Base-by-base conservation (phyloP, 306 rosid genomes). In the Datisca glomerata region DNA sequence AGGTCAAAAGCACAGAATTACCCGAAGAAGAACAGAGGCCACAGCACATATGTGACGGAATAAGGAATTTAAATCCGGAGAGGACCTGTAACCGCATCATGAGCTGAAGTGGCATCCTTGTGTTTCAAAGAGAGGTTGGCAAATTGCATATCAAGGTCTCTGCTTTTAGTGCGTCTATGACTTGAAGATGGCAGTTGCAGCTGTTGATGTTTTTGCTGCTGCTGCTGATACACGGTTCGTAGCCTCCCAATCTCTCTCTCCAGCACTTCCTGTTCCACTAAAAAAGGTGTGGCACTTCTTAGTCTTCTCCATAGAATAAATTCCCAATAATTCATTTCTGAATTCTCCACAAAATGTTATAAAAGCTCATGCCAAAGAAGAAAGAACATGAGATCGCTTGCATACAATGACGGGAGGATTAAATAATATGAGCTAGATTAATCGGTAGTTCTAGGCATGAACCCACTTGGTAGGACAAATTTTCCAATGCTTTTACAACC, bases 191-290 rank as follows among this genome's bases (percentile, higher is more conserved):
- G 79, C 4, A 15, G 29, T 35, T 53, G 49, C 2, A 24, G 78
- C 47, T 63, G 64, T 27, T 57, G 85, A 31, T 65, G 70, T 16
- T 49, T 64, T 6, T 74, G 79, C 36, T 64, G 82, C 42, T 77
- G 76, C 55, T 81, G 93, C 59, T 84, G 77, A 57, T 72, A 79
- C 74, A 91, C 37, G 18, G 69, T 1, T 47, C 92, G 76, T 44
- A 91, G 65, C 79, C 98, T 78, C 50, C 92, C 92, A 20, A 91
- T 75, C 80, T 91, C 98, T 63, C 94, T 91, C 65, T 91, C 98
- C 74, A 91, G 68, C 37, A 91, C 94, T 73, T 91, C 98, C 56
- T 91, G 98, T 69, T 91, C 98, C 94, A 91, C 98, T 91, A 74
- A 43, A 77, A 45, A 70, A 49, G 55, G 59, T 53, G 55, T 54